Evolutionary conservation across 129 eudicot species (phyloP), one percentile per base, ranked within the genome.

Genomic region (Flaveria robusta): DNA sequence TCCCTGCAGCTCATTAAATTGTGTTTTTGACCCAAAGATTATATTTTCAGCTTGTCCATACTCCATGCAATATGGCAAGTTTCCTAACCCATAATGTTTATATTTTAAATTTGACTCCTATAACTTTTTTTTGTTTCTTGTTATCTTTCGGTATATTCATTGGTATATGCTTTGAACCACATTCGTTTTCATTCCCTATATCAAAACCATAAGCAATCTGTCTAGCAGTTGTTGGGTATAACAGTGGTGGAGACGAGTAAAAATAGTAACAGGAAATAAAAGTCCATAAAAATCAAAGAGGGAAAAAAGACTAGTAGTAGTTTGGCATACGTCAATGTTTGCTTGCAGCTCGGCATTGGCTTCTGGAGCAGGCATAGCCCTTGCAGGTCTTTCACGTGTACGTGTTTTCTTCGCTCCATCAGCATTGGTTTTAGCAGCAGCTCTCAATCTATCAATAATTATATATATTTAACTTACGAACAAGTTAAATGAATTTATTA

Each of bases 341-440:
- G 84, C 74, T 85, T 89, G 97, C 23, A 87, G 81, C 83, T 92
- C 97, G 7, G 96, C 97, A 83, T 92, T 92, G 79, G 97, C 96
- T 78, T 87, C 96, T 2, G 93, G 97, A 77, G 97, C 96, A 83
- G 96, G 93, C 69, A 87, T 72, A 63, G 89, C 88, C 62, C 97
- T 75, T 41, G 78, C 85, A 37, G 68, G 78, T 80, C 97, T 81
- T 70, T 92, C 96, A 29, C 92, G 90, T 7, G 81, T 41, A 47
- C 96, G 86, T 31, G 76, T 70, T 82, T 86, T 92, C 89, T 84
- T 92, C 54, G 26, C 82, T 83, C 86, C 89, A 54, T 87, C 92
- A 42, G 76, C 88, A 60, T 78, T 85, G 66, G 84, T 41, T 87
- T 76, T 89, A 62, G 89, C 92, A 80, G 91, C 89, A 80, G 92